Evolutionary conservation across 768 basidiomycete species (phyloP).

Genomic region (Ephemerocybe angulata): DNA sequence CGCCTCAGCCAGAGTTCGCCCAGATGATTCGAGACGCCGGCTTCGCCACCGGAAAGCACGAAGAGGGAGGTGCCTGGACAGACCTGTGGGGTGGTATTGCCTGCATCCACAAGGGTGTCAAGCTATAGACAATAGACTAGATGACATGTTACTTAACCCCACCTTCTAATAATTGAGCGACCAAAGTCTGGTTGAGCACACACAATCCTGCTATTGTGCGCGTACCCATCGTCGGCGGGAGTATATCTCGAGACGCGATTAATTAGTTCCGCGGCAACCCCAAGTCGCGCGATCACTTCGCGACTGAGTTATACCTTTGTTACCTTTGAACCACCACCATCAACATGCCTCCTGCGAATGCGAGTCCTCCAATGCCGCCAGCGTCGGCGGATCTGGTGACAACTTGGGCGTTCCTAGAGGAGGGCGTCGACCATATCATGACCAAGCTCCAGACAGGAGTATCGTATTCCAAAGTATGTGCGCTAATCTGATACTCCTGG

Average conservation of each 20-base stretch:
- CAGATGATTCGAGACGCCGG: conserved; percentile 86
- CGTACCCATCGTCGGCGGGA: no score
- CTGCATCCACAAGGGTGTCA: conserved; percentile 80
- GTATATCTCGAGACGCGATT: neutral
- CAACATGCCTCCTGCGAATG: conserved; percentile 30
- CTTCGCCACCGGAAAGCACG: conserved; percentile 67
- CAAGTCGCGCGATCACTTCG: conserved; percentile 27
- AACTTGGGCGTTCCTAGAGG: conserved; percentile 88
- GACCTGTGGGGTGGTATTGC: conserved; percentile 89
- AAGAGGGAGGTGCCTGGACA: conserved; percentile 80
- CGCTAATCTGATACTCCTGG: neutral
- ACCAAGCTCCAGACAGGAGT: conserved; percentile 85
- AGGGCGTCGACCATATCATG: conserved; percentile 90
- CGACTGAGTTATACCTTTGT: conserved; percentile 1
- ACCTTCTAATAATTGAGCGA: neutral
- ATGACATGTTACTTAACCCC: neutral
- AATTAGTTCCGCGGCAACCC: conserved; percentile 7
- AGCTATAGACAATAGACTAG: conserved; percentile 52
- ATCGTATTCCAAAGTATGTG: conserved; percentile 64
- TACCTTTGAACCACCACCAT: conserved; percentile 22
- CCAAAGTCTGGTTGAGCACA: no score
- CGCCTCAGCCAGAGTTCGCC: conserved; percentile 82
- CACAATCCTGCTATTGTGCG: no score
- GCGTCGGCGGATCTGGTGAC: conserved; percentile 68
- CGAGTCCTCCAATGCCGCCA: conserved; percentile 56